Conservation (phyloP, 148 eudicot genomes). For the Suaeda aralocaspica region DNA sequence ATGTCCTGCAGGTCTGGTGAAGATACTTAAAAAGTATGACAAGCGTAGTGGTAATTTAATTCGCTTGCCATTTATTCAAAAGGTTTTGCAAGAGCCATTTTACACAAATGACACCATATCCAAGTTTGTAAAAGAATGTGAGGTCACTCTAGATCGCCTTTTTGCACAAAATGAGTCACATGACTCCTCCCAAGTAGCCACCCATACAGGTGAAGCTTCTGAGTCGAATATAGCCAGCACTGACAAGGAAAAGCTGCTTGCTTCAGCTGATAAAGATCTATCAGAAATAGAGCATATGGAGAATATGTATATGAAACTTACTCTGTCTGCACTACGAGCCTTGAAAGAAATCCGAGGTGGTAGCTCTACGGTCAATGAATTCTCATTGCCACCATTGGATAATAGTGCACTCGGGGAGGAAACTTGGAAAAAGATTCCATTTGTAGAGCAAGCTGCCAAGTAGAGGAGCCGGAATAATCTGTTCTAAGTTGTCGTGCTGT, state of each 20-base stretch:
- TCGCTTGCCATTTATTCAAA: slow-evolving; percentile 65
- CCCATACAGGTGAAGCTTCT: slow-evolving; percentile 19
- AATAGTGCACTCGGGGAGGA: slow-evolving; percentile 34
- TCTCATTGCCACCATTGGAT: slow-evolving; percentile 62
- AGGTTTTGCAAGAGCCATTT: slow-evolving; percentile 60
- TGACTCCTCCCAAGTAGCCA: slow-evolving; percentile 23
- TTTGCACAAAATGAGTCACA: slow-evolving; percentile 36
- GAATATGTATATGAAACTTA: slow-evolving; percentile 45
- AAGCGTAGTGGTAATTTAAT: slow-evolving; percentile 61
- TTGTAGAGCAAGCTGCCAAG: slow-evolving; percentile 42
- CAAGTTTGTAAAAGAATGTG: slow-evolving; percentile 62
- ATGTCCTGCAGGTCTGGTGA: slow-evolving; percentile 49
- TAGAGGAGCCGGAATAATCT: slow-evolving; percentile 6
- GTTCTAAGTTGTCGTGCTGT: not conserved
- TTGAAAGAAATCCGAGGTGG: slow-evolving; percentile 58
- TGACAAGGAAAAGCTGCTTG: slow-evolving; percentile 19
- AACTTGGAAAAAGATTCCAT: slow-evolving; percentile 33
- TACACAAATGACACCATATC: slow-evolving; percentile 49
- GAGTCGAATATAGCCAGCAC: slow-evolving; percentile 10
- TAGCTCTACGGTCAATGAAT: slow-evolving; percentile 57
- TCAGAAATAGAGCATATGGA: slow-evolving; percentile 53
- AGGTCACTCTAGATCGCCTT: slow-evolving; percentile 43
- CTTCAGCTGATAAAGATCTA: slow-evolving; percentile 51
- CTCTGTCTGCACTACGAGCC: slow-evolving; percentile 52
- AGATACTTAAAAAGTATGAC: slow-evolving; percentile 70